Evolutionary conservation across 495 filamentous ascomycete species (phyloP), one percentile per base, ranked within the genome.

Genomic region (Lophiostoma macrostomum): DNA sequence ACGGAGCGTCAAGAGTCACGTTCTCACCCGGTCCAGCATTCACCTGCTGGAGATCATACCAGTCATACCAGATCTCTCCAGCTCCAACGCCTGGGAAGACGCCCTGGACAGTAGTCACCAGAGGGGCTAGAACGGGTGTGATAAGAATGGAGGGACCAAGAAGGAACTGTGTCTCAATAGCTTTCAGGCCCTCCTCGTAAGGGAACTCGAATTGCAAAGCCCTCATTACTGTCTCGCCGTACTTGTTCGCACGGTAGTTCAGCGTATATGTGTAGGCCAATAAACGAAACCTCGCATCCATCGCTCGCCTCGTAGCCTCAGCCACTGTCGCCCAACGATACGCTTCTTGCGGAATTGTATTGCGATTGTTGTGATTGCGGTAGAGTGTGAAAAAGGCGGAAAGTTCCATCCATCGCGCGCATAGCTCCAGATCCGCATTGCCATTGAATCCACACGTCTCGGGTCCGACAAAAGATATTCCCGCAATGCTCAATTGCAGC

Each of bases 371-470:
- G 61, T 68, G 65, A 43, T 68, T 68, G 7, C 65, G 51, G 53
- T 66, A 68, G 44, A 68, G 58, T 8, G 65, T 60, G 39, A 62
- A 68, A 36, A 61, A 68, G 19, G 64, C 60, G 13, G 35, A 41
- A 1, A 66, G 48, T 39, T 58, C 46, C 63, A 66, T 66, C 65
- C 65, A 68, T 5, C 65, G 56, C n/a, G 56, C 59, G 61, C 65
- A 68, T 2, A 68, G 59, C 30, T 59, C 55, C 48, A 58, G 31
- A 24, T 59, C 55, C 8, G 59, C 49, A 30, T 63, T 63, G 13
- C 55, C 54, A 25, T 53, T 54, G 53, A 63, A 63, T 14, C 59
- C 59, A 24, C 59, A 63, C 1, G 55, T 59, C 14, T 63, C 59
- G 14, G 50, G 54, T 8, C 59, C 59, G 49, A 63, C 57, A 25